A percentile compares a stretch with the other conserved stretches of the same genome.
These are phyloP conservation scores for Boletus subcaerulescens DNA, from an alignment of 768 basidiomycete genomes.

Conservation along the genomic window DNA sequence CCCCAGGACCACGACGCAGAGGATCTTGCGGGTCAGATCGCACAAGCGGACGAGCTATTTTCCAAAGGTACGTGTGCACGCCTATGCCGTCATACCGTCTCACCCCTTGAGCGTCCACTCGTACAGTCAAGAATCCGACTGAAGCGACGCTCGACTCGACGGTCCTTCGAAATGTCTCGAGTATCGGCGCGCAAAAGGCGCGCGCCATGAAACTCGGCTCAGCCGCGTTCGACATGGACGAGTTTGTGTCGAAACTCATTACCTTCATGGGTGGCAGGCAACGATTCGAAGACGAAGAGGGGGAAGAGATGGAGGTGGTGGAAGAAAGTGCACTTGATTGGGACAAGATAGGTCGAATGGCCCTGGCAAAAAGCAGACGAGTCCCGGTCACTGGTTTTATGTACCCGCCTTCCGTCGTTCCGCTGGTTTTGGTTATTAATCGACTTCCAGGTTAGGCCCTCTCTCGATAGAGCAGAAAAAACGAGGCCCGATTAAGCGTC, in stretches of 20 bases:
- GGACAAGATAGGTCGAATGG: conserved; percentile 83
- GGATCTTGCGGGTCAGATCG: conserved; percentile 53
- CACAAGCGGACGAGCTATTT: conserved; percentile 60
- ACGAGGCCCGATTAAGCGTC: conserved; percentile 54
- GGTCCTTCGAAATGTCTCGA: conserved; percentile 73
- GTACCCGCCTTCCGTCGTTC: conserved; percentile 42
- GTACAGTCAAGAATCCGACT: conserved; percentile 69
- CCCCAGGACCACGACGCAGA: conserved; percentile 56
- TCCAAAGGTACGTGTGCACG: conserved; percentile 53
- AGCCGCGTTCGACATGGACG: conserved; percentile 88
- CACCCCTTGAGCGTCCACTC: neutral
- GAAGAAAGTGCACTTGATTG: conserved; percentile 63
- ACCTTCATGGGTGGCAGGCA: conserved; percentile 73
- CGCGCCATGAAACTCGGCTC: conserved; percentile 85
- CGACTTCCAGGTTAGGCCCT: conserved; percentile 78
- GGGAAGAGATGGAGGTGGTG: conserved; percentile 52
- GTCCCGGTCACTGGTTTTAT: conserved; percentile 86
- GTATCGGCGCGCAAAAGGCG: conserved; percentile 82
- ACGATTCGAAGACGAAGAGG: conserved; percentile 44
- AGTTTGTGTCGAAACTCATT: conserved; percentile 76
- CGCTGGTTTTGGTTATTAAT: conserved; percentile 13
- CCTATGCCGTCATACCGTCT: neutral
- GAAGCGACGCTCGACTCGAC: conserved; percentile 90
- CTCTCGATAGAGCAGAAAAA: conserved; percentile 84
- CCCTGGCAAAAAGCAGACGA: conserved; percentile 74